These are phyloP conservation scores for Malus domestica DNA, from an alignment of 306 rosid genomes.

Conservation along the genomic window DNA sequence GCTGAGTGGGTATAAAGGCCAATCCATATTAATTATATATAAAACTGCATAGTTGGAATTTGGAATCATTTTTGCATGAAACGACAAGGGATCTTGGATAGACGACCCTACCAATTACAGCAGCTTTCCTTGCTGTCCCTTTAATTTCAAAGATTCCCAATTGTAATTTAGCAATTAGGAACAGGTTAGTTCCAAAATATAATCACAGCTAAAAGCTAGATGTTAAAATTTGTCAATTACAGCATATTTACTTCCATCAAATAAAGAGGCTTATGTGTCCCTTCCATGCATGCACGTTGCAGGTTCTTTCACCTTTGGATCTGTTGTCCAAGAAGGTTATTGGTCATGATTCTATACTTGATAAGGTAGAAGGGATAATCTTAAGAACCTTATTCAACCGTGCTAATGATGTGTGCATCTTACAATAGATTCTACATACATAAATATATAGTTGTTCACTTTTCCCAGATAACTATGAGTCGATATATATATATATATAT, in stretches of 20 bases:
- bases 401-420: not conserved
- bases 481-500: not conserved
- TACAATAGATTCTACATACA: not conserved
- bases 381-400: not conserved
- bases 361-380: not conserved
- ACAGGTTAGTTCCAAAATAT: not conserved
- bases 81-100: conserved; percentile 4
- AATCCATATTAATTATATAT: conserved; percentile 6
- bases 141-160: conserved; percentile 19
- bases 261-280: not conserved
- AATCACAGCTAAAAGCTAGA: conserved; percentile 1
- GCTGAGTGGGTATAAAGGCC: conserved; percentile 24
- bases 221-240: not conserved
- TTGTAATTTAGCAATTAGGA: not conserved
- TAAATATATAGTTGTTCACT: not conserved
- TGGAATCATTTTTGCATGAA: conserved; percentile 24
- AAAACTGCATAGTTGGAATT: not conserved
- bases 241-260: conserved; percentile 24
- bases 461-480: not conserved
- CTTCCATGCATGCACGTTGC: not conserved
- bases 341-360: not conserved
- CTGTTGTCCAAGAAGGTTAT: not conserved
- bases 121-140: conserved; percentile 13
- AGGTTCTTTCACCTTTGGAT: conserved; percentile 6
- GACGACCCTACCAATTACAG: conserved; percentile 19